phyloP scores from a whole-genome alignment of 2,329 filamentous ascomycete species.

The Knoxdaviesia capensis region DNA sequence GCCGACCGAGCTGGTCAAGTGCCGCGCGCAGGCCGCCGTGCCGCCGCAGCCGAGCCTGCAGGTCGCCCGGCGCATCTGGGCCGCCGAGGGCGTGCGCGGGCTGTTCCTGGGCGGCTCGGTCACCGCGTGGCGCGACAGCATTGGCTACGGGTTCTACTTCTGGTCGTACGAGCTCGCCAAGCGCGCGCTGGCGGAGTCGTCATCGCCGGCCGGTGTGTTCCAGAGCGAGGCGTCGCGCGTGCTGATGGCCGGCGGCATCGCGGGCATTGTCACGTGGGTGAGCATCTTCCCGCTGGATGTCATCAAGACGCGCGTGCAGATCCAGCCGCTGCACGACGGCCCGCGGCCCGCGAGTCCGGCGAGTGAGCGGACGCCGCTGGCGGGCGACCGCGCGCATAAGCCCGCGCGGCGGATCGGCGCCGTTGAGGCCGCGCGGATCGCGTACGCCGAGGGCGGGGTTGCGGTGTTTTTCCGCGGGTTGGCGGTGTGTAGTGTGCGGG shows the following conservation, averaged over 20 bases:
- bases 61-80: conserved; percentile 42
- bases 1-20: conserved; percentile 83
- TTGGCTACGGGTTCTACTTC: conserved; percentile 97
- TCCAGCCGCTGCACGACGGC: conserved; percentile 25
- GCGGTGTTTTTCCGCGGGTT: conserved; percentile 53
- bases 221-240: conserved; percentile 37
- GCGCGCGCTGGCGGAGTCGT: conserved; percentile 24
- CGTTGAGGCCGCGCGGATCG: conserved; percentile 40
- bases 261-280: conserved; percentile 74
- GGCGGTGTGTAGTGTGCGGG: conserved; percentile 62
- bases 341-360: conserved; percentile 1
- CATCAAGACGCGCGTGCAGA: conserved; percentile 82
- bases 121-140: conserved; percentile 63
- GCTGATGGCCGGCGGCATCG: conserved; percentile 68
- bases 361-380: conserved; percentile 12
- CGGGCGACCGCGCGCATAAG: conserved; percentile 9
- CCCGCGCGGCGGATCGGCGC: conserved; percentile 23
- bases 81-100: conserved; percentile 38
- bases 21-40: conserved; percentile 50
- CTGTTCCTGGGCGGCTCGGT: conserved; percentile 66
- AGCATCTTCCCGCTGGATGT: conserved; percentile 85
- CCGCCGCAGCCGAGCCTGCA: conserved; percentile 34
- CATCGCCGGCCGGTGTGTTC: conserved; percentile 5
- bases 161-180: conserved; percentile 74
- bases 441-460: conserved; percentile 43